Evolutionary conservation across 148 eudicot species (phyloP).

Genomic region (Chenopodium formosanum): DNA sequence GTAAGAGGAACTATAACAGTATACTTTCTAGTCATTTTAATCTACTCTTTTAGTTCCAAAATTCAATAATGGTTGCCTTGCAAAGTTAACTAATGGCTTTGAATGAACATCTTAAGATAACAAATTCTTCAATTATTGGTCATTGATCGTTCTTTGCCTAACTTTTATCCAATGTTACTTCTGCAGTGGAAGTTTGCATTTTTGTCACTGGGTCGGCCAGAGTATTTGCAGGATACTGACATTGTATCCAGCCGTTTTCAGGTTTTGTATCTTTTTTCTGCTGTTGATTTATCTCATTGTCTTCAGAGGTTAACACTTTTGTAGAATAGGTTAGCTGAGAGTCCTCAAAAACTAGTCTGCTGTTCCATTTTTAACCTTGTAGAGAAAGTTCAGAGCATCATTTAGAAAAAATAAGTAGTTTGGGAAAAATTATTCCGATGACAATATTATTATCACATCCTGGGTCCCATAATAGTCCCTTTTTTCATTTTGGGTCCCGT

Average conservation of each 20-base stretch:
- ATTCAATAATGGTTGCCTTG: background rate
- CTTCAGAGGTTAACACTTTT: background rate
- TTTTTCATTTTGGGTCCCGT: too few relatives aligned
- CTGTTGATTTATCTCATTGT: background rate
- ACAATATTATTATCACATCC: too few relatives aligned
- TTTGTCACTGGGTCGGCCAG: conserved; percentile 84
- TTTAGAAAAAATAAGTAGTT: too few relatives aligned
- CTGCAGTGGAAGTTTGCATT: conserved; percentile 96
- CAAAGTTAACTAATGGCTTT: background rate
- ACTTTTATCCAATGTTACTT: background rate
- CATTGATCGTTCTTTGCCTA: background rate
- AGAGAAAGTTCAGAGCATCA: background rate
- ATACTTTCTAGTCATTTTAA: background rate
- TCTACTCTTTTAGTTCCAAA: background rate
- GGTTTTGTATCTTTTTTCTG: conserved; percentile 36
- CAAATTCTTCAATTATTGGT: background rate
- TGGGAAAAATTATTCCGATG: too few relatives aligned
- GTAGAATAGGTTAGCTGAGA: background rate
- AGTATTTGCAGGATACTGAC: conserved; percentile 82
- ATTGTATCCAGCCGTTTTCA: conserved; percentile 83
- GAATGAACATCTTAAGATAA: background rate
- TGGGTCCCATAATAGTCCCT: too few relatives aligned
- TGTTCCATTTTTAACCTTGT: background rate
- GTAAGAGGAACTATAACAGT: too few relatives aligned
- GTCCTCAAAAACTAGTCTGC: background rate